Evolutionary conservation across 2,329 filamentous ascomycete species (phyloP).

Genomic region (Paraphaeosphaeria sporulosa): DNA sequence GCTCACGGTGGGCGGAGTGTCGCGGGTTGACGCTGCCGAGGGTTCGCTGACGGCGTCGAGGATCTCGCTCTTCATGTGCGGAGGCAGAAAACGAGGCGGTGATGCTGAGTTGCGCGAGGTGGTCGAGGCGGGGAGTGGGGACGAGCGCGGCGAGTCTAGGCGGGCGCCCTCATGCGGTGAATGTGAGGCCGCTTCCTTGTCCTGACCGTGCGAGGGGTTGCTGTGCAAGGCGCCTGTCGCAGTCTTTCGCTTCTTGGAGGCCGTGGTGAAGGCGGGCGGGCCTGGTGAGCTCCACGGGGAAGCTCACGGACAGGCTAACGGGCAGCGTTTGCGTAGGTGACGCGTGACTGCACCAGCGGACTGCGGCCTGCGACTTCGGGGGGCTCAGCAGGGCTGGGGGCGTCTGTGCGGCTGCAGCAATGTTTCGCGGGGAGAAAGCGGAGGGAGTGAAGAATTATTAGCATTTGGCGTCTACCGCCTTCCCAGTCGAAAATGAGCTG

Average conservation of each 20-base stretch:
- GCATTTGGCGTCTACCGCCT: background rate
- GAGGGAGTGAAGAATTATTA: slow-evolving; percentile 13
- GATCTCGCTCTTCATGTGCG: slow-evolving; percentile 64
- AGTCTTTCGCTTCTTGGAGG: slow-evolving; percentile 58
- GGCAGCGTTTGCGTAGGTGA: slow-evolving; percentile 19
- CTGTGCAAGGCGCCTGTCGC: slow-evolving; percentile 39
- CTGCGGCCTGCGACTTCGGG: slow-evolving; percentile 16
- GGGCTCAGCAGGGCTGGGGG: slow-evolving; percentile 12
- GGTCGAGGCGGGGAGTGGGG: slow-evolving; percentile 41
- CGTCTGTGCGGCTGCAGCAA: slow-evolving; percentile 24
- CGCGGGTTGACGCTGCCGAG: slow-evolving; percentile 30
- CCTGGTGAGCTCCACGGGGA: slow-evolving; percentile 43
- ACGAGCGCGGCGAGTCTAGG: slow-evolving; percentile 45
- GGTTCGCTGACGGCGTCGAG: slow-evolving; percentile 44
- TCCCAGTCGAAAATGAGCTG: slow-evolving; percentile 1
- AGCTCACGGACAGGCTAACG: slow-evolving; percentile 47
- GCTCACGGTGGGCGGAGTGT: slow-evolving; percentile 50
- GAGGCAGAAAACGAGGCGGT: slow-evolving; percentile 60
- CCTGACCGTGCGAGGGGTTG: slow-evolving; percentile 16
- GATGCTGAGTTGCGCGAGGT: slow-evolving; percentile 38
- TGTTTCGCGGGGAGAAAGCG: slow-evolving; percentile 17
- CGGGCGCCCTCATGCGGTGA: slow-evolving; percentile 45
- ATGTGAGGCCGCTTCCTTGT: slow-evolving; percentile 24
- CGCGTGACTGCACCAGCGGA: slow-evolving; percentile 27
- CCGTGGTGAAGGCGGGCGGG: slow-evolving; percentile 49